Base-by-base conservation (phyloP, 2,329 filamentous ascomycete genomes). In the Graphiopsis chlorocephala region DNA sequence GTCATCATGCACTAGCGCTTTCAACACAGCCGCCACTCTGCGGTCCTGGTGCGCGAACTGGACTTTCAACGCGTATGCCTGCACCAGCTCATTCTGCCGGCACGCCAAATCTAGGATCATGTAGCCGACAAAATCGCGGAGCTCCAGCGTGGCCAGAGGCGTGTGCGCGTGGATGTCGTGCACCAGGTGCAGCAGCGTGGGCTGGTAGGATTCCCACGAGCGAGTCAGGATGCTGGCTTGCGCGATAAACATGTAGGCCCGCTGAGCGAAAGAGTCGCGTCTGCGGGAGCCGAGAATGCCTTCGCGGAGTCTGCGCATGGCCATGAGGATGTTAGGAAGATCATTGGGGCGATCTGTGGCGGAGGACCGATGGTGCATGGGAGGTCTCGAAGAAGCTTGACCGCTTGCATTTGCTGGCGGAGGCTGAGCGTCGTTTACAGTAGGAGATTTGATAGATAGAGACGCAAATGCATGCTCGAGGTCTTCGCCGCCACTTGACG, bases 271-370 rank as follows among this genome's bases (percentile, higher is more conserved):
- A 61, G 86, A 82, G 74, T 97, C 91, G 38, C 84, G 81, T 23
- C 93, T 87, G 61, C 88, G 86, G 10, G 90, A 88, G 14, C 91
- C 91, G 2, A 96, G 86, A 56, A 98, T 89, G 26, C 90, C 93
- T 80, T 99, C 95, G 64, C 95, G 88, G 33, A 99, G 86, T 77
- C 97, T 98, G 67, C 95, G 89, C 74, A 98, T 88, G 3, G 94
- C 91, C 72, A 91, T 86, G 62, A 97, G 83, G 61, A 98, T 87
- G 23, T 86, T 86, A 2, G 89, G 85, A 31, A 97, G 84, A 68
- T 90, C 88, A 69, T 86, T 85, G 14, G 85, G 84, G 64, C 84
- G 81, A 28, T 79, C 74, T 48, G 77, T 71, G 53, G 66, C 31
- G 63, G 58, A 73, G 67, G 15, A 68, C 66, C 58, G 68, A 25